A percentile compares a stretch with the other conserved stretches of the same genome.
These are phyloP conservation scores for Hamigera avellanea DNA, from an alignment of 495 filamentous ascomycete species.

Conservation along the genomic window DNA sequence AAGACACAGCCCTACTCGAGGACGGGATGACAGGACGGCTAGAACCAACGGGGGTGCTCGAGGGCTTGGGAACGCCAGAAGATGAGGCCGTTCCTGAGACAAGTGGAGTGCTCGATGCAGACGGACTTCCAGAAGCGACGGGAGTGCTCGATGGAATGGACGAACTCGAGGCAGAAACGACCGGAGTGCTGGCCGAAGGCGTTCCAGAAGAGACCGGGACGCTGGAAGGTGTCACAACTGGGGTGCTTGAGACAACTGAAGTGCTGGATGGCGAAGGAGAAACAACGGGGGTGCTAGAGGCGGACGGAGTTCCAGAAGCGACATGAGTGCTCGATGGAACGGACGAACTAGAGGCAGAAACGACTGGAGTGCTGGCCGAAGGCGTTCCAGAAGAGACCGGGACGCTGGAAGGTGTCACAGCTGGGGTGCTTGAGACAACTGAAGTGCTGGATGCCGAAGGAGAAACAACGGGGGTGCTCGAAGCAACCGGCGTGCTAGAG, in stretches of 20 bases:
- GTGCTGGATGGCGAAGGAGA: conserved; percentile 1
- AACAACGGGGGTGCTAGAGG: not conserved
- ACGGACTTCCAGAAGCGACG: not conserved
- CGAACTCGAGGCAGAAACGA: conserved; percentile 3
- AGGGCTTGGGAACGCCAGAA: too few relatives aligned
- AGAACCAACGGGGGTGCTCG: not conserved
- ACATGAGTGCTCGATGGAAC: not conserved
- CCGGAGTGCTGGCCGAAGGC: conserved; percentile 4
- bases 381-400: not conserved
- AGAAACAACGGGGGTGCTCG: conserved; percentile 1
- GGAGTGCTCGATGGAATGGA: conserved; percentile 2
- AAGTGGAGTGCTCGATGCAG: too few relatives aligned
- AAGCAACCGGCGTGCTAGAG: conserved; percentile 1
- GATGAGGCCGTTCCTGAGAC: too few relatives aligned
- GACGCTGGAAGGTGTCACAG: not conserved
- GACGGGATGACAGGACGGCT: conserved; percentile 1
- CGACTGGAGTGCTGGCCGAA: conserved; percentile 1
- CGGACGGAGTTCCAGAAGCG: not conserved
- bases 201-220: conserved; percentile 1
- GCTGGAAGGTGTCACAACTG: conserved; percentile 1
- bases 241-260: not conserved
- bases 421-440: not conserved
- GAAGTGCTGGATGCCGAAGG: not conserved
- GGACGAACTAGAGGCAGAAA: too few relatives aligned
- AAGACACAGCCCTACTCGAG: too few relatives aligned